phyloP scores from a whole-genome alignment of 169 alveolate genomes.

The Plasmodium gaboni region DNA sequence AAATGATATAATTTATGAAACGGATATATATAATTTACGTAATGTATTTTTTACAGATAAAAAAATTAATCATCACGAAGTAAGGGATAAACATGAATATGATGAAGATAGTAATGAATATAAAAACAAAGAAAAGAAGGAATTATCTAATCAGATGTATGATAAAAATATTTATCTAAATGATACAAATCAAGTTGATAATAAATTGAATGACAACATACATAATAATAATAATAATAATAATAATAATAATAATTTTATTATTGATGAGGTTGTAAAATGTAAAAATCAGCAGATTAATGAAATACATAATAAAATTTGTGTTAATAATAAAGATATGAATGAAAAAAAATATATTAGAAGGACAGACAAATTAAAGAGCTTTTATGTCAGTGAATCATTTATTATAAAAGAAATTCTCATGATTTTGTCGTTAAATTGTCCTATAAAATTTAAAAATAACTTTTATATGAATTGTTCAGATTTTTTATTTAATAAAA shows the following conservation, averaged over 20 bases:
- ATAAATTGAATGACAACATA: neutral
- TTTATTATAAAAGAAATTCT: conserved; percentile 73
- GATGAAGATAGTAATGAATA: neutral
- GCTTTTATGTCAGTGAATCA: conserved; percentile 72
- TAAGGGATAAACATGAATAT: neutral
- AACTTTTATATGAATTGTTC: conserved; percentile 49
- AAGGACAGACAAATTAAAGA: conserved; percentile 14
- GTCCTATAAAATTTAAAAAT: conserved; percentile 73
- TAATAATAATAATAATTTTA: neutral
- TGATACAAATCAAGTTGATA: neutral
- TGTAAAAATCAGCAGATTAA: neutral
- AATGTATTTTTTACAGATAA: conserved; percentile 33
- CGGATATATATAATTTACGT: conserved; percentile 65
- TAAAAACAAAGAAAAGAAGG: neutral
- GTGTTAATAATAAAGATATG: neutral
- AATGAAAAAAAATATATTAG: neutral
- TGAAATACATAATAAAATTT: neutral
- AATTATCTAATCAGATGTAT: neutral
- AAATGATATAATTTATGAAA: conserved; percentile 47
- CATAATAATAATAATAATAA: neutral
- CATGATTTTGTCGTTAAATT: conserved; percentile 58
- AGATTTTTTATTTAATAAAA: conserved; percentile 57
- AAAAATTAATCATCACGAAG: neutral
- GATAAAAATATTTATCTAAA: neutral
- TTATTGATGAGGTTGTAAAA: neutral